Evolutionary conservation across 257 asterid genomes (phyloP).

Genomic region (Scutellaria galericulata): DNA sequence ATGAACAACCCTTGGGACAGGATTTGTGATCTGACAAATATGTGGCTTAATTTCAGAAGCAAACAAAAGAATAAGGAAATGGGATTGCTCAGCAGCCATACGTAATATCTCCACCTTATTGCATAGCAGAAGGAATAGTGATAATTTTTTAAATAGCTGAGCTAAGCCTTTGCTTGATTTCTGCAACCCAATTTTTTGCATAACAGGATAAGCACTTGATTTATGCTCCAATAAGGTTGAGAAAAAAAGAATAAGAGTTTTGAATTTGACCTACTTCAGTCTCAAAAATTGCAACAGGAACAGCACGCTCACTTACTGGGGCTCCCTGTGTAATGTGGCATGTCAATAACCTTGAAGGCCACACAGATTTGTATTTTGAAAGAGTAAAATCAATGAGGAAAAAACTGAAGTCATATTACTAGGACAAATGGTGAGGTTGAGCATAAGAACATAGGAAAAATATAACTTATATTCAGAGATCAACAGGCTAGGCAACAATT

Average conservation of each 20-base stretch:
- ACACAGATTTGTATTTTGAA: conserved; percentile 18
- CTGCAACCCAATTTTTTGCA: conserved; percentile 50
- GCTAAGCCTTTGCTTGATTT: conserved; percentile 85
- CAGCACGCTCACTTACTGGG: conserved; percentile 98
- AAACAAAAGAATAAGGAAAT: conserved; percentile 3
- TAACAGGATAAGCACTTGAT: conserved; percentile 41
- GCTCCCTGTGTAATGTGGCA: conserved; percentile 74
- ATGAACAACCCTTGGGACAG: conserved; percentile 99
- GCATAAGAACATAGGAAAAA: conserved; percentile 21
- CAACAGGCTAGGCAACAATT: conserved; percentile 9
- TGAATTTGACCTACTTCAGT: conserved; percentile 71
- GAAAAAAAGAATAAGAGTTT: conserved; percentile 18
- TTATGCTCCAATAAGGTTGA: conserved; percentile 30
- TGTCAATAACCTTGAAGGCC: conserved; percentile 35
- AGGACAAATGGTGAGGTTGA: conserved; percentile 18
- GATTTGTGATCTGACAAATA: conserved; percentile 80
- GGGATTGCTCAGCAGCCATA: conserved; percentile 10
- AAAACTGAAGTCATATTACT: conserved; percentile 16
- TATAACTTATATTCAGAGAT: conserved; percentile 16
- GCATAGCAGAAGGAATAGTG: conserved; percentile 99
- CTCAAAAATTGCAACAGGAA: conserved; percentile 98
- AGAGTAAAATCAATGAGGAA: conserved; percentile 26
- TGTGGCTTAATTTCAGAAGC: conserved; percentile 42
- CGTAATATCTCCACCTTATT: conserved; percentile 65
- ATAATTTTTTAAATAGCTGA: conserved; percentile 91